phyloP scores from a whole-genome alignment of 1,139 yeast species.

The Kodamaea anthophila region DNA sequence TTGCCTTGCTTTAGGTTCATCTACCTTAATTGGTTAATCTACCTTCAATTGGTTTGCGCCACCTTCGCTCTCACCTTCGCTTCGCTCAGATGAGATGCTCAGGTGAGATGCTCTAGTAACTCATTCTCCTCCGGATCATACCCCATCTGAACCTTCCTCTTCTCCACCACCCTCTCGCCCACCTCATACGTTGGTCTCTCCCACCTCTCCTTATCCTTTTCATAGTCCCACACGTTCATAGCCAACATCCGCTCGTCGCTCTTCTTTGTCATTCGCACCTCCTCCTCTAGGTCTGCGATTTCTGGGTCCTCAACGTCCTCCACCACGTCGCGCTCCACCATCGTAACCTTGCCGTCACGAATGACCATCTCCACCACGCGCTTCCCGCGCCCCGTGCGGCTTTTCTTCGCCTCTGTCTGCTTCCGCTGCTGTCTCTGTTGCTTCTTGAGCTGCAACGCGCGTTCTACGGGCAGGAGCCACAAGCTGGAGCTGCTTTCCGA shows the following conservation, averaged over 20 bases:
- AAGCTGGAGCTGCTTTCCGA: conserved; percentile 42
- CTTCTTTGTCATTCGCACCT: conserved; percentile 17
- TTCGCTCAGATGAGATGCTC: conserved; percentile 1
- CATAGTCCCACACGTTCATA: conserved; percentile 52
- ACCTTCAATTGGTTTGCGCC: too few species aligned
- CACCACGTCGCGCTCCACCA: conserved; percentile 33
- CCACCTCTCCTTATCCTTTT: conserved; percentile 47
- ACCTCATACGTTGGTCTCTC: conserved; percentile 38
- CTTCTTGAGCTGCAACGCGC: conserved; percentile 73
- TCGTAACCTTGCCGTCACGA: conserved; percentile 70
- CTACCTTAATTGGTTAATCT: too few species aligned
- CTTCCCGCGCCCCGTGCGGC: conserved; percentile 65
- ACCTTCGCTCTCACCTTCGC: neutral
- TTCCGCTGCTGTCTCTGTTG: conserved; percentile 71
- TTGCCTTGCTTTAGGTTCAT: too few species aligned
- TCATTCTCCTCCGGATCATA: conserved; percentile 20
- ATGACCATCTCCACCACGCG: conserved; percentile 73
- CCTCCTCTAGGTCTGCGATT: conserved; percentile 22
- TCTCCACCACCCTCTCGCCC: conserved; percentile 1
- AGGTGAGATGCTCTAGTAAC: conserved; percentile 13
- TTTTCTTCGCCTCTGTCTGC: conserved; percentile 52
- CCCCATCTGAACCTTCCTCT: conserved; percentile 17
- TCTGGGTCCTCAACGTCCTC: conserved; percentile 21
- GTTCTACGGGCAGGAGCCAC: conserved; percentile 88
- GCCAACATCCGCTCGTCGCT: conserved; percentile 19